Percentiles rank a stretch among this genome's conserved stretches.
Evolutionary conservation across 306 rosid genomes (phyloP).

Genomic region (Spatholobus suberectus): DNA sequence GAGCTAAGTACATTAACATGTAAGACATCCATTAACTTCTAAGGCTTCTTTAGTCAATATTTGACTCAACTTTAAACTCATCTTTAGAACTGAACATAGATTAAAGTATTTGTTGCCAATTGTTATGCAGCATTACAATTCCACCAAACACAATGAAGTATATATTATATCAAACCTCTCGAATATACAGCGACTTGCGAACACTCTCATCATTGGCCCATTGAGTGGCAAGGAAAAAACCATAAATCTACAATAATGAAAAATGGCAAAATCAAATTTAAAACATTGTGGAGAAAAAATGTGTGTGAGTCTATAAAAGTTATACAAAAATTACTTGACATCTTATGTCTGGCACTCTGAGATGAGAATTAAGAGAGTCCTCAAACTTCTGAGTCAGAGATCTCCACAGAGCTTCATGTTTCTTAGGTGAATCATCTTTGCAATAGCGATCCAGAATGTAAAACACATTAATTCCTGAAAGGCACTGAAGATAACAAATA

Average conservation of each 20-base stretch:
- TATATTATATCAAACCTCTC: slow-evolving; percentile 38
- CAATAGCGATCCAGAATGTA: slow-evolving; percentile 55
- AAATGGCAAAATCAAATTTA: not conserved
- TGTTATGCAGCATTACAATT: not conserved
- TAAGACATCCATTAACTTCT: not conserved
- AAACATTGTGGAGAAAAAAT: not conserved
- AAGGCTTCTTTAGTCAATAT: not conserved
- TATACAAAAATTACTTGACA: slow-evolving; percentile 49
- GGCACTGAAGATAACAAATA: slow-evolving; percentile 44
- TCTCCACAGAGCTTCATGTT: slow-evolving; percentile 31
- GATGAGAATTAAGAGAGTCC: slow-evolving; percentile 9
- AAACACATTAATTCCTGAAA: slow-evolving; percentile 26
- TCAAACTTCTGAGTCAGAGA: slow-evolving; percentile 34
- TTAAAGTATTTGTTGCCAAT: not conserved
- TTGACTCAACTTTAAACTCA: slow-evolving; percentile 12
- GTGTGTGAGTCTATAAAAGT: not conserved
- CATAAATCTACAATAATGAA: slow-evolving; percentile 31
- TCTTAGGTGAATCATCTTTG: not conserved
- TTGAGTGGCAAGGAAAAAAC: slow-evolving; percentile 18
- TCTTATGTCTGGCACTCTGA: slow-evolving; percentile 27
- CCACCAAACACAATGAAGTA: not conserved
- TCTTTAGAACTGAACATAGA: not conserved
- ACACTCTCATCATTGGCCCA: slow-evolving; percentile 43
- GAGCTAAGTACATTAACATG: not conserved
- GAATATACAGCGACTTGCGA: slow-evolving; percentile 43